Evolutionary conservation across 805 yeast species (phyloP).

Genomic region (Hanseniaspora nectarophila): DNA sequence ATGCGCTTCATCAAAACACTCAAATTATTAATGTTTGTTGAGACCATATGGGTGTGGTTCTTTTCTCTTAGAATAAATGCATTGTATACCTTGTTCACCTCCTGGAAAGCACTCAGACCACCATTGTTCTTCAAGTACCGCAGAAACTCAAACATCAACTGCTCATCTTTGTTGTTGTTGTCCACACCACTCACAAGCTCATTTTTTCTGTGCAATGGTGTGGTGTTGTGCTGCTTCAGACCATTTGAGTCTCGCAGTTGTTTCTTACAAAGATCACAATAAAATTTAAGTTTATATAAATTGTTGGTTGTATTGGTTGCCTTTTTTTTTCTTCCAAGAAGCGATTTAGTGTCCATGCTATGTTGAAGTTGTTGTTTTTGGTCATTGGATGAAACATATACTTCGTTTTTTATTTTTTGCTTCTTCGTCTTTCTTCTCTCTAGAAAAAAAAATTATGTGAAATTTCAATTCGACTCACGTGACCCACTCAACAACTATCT

Average conservation of each 20-base stretch:
- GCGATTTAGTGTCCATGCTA: slow-evolving; percentile 25
- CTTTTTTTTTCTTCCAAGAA: slow-evolving; percentile 58
- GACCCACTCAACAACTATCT: not conserved
- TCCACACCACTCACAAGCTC: not conserved
- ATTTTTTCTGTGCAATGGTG: slow-evolving; percentile 63
- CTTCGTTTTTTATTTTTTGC: not conserved
- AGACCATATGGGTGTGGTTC: slow-evolving; percentile 80
- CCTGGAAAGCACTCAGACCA: slow-evolving; percentile 32
- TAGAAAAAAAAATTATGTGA: not conserved
- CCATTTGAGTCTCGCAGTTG: slow-evolving; percentile 97
- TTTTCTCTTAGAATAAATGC: slow-evolving; percentile 65
- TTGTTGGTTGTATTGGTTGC: slow-evolving; percentile 74
- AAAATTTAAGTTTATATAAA: slow-evolving; percentile 71
- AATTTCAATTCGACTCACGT: not conserved
- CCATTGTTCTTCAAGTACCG: slow-evolving; percentile 51
- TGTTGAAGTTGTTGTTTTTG: not conserved
- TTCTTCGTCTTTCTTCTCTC: not conserved
- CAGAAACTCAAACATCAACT: slow-evolving; percentile 56
- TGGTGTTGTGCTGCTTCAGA: slow-evolving; percentile 72
- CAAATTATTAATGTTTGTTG: slow-evolving; percentile 68
- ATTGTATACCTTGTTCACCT: slow-evolving; percentile 79
- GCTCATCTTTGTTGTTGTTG: slow-evolving; percentile 44
- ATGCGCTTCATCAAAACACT: not conserved
- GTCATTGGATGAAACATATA: not conserved
- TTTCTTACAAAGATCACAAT: slow-evolving; percentile 82